Evolutionary conservation across 1,284 basidiomycete species (phyloP), one percentile per base, ranked within the genome.

Genomic region (Cystobasidium sp.): DNA sequence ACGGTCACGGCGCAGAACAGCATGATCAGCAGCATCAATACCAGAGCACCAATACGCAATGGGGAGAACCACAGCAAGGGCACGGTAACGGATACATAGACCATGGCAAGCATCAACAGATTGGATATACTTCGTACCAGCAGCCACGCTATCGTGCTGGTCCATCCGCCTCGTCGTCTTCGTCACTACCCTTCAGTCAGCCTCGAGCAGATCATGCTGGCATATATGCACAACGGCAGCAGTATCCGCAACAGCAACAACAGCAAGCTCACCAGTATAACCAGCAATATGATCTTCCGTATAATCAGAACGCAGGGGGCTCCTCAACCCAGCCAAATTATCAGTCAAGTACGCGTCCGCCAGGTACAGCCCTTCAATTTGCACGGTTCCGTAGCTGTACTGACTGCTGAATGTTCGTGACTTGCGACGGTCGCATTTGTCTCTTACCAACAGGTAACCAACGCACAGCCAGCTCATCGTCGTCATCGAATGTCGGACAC

Each of bases 291-390:
- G 62, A 41, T 14, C 1, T 12, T 7, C n/a, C 1, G 24, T 24
- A n/a, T 10, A 1, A 44, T 20, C 7, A 51, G n/a, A 63, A 5
- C 9, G 43, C 61, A 31, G 5, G 18, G 3, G 37, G 44, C 31
- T 18, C 44, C 12, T 43, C 37, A 24, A 12, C 18, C 6, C 39
- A 31, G 10, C 43, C 56, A 41, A 39, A 12, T 1, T 18, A 12
- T 20, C 56, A 41, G 14, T n/a, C 6, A 18, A 9, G 56, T 18
- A 1, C 9, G 6, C 56, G 43, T 31, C 56, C 37, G 9, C 41
- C 56, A 59, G 56, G 56, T 59, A 59, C 56, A 41, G 39, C 9
- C 56, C n/a, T 31, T 59, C 56, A 41, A 39, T 39, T 59, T 59
- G 39, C 56, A 59, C 56, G 56, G 37, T 22, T 43, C 31, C 31